Conservation (phyloP, 2,329 filamentous ascomycete species). For the Metarhizium humberi region DNA sequence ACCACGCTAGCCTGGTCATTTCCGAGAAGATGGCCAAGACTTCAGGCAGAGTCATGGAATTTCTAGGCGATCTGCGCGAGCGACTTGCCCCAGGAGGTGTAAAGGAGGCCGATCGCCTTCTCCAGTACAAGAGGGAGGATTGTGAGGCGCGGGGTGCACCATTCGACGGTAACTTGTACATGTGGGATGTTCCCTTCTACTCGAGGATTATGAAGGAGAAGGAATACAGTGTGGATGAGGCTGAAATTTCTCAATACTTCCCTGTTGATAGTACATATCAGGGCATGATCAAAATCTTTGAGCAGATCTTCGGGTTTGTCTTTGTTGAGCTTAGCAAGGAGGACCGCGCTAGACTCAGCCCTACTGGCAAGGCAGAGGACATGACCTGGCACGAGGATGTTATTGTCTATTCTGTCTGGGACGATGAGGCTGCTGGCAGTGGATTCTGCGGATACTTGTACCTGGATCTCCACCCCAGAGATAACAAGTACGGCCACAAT, state of each 20-base stretch:
- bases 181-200: conserved; percentile 78
- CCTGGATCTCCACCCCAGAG: conserved; percentile 69
- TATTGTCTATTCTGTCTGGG: conserved; percentile 75
- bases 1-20: conserved; percentile 67
- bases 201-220: conserved; percentile 72
- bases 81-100: conserved; percentile 60
- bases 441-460: conserved; percentile 77
- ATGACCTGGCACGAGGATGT: conserved; percentile 78
- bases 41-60: conserved; percentile 60
- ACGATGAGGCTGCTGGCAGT: conserved; percentile 60
- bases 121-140: conserved; percentile 65
- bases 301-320: conserved; percentile 69
- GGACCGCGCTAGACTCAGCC: conserved; percentile 55
- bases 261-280: conserved; percentile 64
- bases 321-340: conserved; percentile 64
- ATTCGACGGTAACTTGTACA: conserved; percentile 63
- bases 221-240: conserved; percentile 71
- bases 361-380: conserved; percentile 59
- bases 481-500: conserved; percentile 77
- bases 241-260: conserved; percentile 76
- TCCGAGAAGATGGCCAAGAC: conserved; percentile 84
- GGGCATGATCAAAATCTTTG: conserved; percentile 76
- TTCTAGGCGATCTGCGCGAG: conserved; percentile 59
- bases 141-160: conserved; percentile 47
- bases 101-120: conserved; percentile 62